phyloP scores from a whole-genome alignment of 192 early-diverging fungal genomes.

The Bifiguratus adelaidae region DNA sequence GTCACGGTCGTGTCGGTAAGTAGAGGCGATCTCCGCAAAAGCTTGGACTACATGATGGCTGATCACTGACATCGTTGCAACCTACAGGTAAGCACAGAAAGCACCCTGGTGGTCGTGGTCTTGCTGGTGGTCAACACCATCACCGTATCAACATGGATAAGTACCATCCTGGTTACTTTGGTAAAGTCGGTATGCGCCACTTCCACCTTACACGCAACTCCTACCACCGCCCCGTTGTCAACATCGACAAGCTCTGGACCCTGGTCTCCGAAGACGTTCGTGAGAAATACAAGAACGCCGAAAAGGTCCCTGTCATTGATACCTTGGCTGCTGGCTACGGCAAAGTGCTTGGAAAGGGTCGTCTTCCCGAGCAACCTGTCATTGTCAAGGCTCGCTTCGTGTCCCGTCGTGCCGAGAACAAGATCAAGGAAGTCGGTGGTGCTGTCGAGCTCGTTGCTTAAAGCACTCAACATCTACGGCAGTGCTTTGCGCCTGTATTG shows the following conservation, averaged over 20 bases:
- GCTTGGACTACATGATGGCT: too few relatives aligned
- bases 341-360: constrained; percentile 96
- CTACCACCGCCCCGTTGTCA: constrained; percentile 78
- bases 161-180: constrained; percentile 99
- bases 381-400: constrained; percentile 94
- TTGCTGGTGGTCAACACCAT: constrained; percentile 99
- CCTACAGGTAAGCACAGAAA: constrained; percentile 89
- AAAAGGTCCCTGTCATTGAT: constrained; percentile 91
- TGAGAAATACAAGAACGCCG: constrained; percentile 72
- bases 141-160: constrained; percentile 99
- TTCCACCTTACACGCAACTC: constrained; percentile 94
- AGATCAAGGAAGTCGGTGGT: constrained; percentile 98
- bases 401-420: constrained; percentile 89
- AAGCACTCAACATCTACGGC: too few relatives aligned
- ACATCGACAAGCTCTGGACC: constrained; percentile 91
- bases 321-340: constrained; percentile 72
- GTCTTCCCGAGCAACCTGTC: constrained; percentile 78
- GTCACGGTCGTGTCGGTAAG: constrained; percentile 97
- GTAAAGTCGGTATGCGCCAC: constrained; percentile 99
- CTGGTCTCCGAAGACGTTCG: constrained; percentile 82
- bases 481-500: too few relatives aligned
- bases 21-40: too few relatives aligned
- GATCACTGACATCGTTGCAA: too few relatives aligned
- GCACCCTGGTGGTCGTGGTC: constrained; percentile 99
- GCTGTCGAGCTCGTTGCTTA: constrained; percentile 52